These are phyloP conservation scores for Phaeosphaeriaceae sp. DNA, from an alignment of 2,329 filamentous ascomycete species.

Conservation along the genomic window DNA sequence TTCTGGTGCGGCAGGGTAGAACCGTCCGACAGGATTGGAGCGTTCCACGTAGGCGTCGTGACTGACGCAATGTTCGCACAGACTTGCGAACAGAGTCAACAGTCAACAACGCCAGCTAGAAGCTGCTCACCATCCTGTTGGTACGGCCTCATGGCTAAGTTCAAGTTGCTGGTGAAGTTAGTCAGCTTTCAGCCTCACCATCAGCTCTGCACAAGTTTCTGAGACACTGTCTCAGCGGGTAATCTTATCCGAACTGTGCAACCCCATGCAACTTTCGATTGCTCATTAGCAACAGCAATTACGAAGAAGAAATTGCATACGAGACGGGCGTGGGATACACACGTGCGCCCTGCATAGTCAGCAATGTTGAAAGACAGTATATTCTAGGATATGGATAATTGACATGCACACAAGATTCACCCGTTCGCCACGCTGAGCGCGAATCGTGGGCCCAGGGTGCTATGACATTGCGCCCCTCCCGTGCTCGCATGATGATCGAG, in stretches of 20 bases:
- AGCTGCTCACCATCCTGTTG: not conserved
- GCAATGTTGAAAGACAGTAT: not conserved
- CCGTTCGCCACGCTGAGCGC: not conserved
- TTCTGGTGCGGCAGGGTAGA: not conserved
- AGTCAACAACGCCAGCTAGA: not conserved
- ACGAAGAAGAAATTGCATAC: not conserved
- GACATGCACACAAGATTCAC: not conserved
- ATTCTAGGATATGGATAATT: not conserved
- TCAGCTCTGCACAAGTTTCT: slow-evolving; percentile 3
- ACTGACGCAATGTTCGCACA: not conserved
- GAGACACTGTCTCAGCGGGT: not conserved
- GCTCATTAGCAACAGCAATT: not conserved
- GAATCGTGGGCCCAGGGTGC: not conserved
- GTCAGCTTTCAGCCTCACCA: slow-evolving; percentile 14
- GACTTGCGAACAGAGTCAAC: not conserved
- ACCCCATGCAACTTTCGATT: not conserved
- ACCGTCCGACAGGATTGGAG: not conserved
- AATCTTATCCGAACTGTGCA: slow-evolving; percentile 1
- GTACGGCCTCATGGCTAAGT: not conserved
- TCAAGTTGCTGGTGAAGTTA: not conserved
- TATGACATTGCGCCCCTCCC: not conserved
- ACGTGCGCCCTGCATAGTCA: not conserved
- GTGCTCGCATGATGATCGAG: not conserved
- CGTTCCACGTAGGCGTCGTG: not conserved
- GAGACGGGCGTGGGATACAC: not conserved